A percentile compares a stretch with the other conserved stretches of the same genome.
These are phyloP conservation scores for Paecilomyces sp. DNA, from an alignment of 2,329 filamentous ascomycete genomes.

Conservation along the genomic window DNA sequence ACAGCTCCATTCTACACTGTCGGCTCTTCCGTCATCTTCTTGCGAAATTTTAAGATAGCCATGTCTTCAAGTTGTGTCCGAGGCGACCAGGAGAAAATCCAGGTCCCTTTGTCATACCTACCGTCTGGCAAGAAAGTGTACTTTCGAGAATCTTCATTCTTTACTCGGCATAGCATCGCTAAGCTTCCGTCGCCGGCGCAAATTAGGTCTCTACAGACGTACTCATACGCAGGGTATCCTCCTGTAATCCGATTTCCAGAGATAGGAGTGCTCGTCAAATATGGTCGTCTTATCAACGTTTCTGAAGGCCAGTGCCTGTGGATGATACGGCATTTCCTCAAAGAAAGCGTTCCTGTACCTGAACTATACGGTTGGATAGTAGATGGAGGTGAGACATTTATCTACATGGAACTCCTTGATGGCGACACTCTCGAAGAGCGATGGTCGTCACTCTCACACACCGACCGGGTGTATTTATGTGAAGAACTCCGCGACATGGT, in stretches of 20 bases:
- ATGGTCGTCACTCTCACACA: conserved; percentile 12
- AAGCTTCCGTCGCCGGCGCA: neutral
- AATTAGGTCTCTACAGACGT: neutral
- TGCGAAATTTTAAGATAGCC: neutral
- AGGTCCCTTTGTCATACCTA: neutral
- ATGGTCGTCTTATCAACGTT: conserved; percentile 11
- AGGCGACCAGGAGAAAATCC: neutral
- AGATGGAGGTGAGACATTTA: conserved; percentile 16
- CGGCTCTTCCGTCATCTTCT: neutral
- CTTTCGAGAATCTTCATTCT: neutral
- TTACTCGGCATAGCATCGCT: neutral
- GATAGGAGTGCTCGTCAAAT: conserved; percentile 17
- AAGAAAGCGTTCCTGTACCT: conserved; percentile 23
- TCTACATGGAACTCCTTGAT: conserved; percentile 26
- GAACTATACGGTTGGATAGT: conserved; percentile 31
- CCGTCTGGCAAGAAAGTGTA: neutral
- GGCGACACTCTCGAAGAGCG: conserved; percentile 17
- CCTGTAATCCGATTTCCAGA: conserved; percentile 11
- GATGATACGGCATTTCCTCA: conserved; percentile 12
- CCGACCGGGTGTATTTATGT: conserved; percentile 4
- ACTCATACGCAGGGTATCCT: neutral
- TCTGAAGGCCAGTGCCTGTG: conserved; percentile 17
- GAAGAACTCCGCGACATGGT: neutral
- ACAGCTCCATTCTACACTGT: no score
- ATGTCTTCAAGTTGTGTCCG: neutral